Evolutionary conservation across 257 asterid genomes (phyloP), one percentile per base, ranked within the genome.

Genomic region (Przewalskia tangutica): DNA sequence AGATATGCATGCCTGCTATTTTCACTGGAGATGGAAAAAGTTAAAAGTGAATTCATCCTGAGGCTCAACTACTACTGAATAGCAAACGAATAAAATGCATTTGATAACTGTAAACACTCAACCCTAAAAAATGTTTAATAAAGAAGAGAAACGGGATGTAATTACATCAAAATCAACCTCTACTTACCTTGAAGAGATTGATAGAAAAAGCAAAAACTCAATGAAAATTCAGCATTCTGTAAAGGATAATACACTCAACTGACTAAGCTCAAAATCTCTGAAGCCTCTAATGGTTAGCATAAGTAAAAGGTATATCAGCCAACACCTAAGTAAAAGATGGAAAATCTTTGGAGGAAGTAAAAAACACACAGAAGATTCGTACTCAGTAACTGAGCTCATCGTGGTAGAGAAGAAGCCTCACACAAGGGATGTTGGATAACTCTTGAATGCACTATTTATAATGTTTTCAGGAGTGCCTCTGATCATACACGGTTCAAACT

Each of bases 171-270:
- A 73, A 50, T 75, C 62, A 75, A 50, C 80, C 62, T 75, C 8
- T 75, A 50, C 62, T 13, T 2, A 32, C 27, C 46, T 27, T 23
- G 27, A 75, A 27, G 80, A 75, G 8, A 75, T 23, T 27, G 80
- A 50, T 8, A 50, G 80, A 75, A 75, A 75, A 75, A 14, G 13
- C 6, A 46, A 71, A 71, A 71, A 50, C 42, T 46, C 11, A 48
- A 46, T 3, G 5, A 50, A 48, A 73, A 48, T 48, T 46, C 60
- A 23, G 36, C 79, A 32, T 14, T 66, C 75, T 36, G 75, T 38
- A 66, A 38, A 66, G 23, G 79, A 32, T 73, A 50, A 50, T 75
- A 75, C 79, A 75, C 79, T 75, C 80, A 75, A 7, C 23, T 68
- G 34, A 40, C 77, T 75, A 50, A 27, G 23, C 16, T 48, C 5